These are phyloP conservation scores for Mollisia scopiformis DNA, from an alignment of 2,329 filamentous ascomycete genomes.

Conservation along the genomic window DNA sequence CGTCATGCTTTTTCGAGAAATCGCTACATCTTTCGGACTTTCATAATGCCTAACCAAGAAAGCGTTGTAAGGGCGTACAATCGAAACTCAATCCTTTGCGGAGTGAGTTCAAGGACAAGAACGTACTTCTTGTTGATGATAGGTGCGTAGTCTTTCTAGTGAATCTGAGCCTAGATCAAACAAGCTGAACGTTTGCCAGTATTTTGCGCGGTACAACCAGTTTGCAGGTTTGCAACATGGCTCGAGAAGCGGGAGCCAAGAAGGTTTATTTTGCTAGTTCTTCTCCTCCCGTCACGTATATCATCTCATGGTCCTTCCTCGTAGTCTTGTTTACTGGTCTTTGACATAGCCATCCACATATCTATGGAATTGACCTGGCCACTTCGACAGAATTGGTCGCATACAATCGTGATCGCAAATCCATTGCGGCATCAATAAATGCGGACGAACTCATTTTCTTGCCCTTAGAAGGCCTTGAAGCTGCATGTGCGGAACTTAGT, in stretches of 20 bases:
- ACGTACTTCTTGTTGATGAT: slow-evolving; percentile 82
- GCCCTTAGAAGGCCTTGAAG: slow-evolving; percentile 74
- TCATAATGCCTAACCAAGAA: slow-evolving; percentile 81
- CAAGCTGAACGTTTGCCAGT: slow-evolving; percentile 41
- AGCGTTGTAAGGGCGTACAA: slow-evolving; percentile 79
- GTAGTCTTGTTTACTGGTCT: no score
- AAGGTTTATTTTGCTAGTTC: slow-evolving; percentile 81
- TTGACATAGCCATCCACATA: not conserved
- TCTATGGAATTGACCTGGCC: slow-evolving; percentile 37
- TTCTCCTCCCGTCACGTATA: slow-evolving; percentile 55
- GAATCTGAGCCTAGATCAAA: not conserved
- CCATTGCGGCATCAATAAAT: slow-evolving; percentile 65
- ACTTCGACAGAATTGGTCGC: slow-evolving; percentile 64
- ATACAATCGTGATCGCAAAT: slow-evolving; percentile 58
- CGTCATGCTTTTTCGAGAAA: slow-evolving; percentile 84
- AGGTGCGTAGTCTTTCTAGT: not conserved
- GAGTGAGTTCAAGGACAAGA: slow-evolving; percentile 77
- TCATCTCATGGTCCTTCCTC: not conserved
- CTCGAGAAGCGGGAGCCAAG: slow-evolving; percentile 76
- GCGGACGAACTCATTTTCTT: slow-evolving; percentile 76
- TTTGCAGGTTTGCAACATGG: slow-evolving; percentile 68
- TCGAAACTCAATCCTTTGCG: slow-evolving; percentile 84
- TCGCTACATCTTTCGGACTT: slow-evolving; percentile 81
- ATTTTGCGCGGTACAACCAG: slow-evolving; percentile 81
- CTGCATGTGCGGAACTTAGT: slow-evolving; percentile 68